These are phyloP conservation scores for Ophiostoma himal-ulmi DNA, from an alignment of 2,329 filamentous ascomycete genomes.

Conservation along the genomic window DNA sequence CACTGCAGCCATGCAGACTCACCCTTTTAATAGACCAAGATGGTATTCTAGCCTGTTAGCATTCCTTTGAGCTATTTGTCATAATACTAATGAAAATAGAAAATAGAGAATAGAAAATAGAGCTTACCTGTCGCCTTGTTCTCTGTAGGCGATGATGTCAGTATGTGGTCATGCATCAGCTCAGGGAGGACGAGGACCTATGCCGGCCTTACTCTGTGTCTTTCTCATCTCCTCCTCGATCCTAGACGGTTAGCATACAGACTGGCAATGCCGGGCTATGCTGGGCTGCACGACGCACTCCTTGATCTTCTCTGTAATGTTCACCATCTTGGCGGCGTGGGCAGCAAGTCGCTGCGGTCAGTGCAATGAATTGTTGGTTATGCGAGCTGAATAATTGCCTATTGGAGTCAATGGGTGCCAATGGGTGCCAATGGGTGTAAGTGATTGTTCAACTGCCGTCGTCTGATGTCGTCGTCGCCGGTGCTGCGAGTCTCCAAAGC, in stretches of 20 bases:
- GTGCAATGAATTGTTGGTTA: neutral
- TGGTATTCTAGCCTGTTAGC: conserved; percentile 72
- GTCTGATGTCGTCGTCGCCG: neutral
- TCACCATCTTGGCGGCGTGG: conserved; percentile 67
- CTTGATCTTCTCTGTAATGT: conserved; percentile 99
- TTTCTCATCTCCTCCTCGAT: conserved; percentile 99
- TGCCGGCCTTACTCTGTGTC: conserved; percentile 72
- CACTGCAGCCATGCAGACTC: conserved; percentile 29
- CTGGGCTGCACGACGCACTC: conserved; percentile 55
- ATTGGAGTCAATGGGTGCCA: no score
- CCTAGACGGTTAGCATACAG: conserved; percentile 44
- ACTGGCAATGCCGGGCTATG: neutral
- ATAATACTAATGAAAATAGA: neutral
- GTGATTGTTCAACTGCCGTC: neutral
- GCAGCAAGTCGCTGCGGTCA: conserved; percentile 23
- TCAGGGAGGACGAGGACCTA: no score
- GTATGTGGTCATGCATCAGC: neutral
- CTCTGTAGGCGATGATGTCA: conserved; percentile 49
- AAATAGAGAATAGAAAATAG: conserved; percentile 24
- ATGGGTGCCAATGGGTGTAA: neutral
- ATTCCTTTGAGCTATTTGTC: no score
- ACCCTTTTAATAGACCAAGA: conserved; percentile 96
- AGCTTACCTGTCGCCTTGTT: conserved; percentile 95
- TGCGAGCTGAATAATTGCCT: neutral
- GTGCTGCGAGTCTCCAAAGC: neutral